Evolutionary conservation across 768 basidiomycete genomes (phyloP).

Genomic region (Trametes meyenii): DNA sequence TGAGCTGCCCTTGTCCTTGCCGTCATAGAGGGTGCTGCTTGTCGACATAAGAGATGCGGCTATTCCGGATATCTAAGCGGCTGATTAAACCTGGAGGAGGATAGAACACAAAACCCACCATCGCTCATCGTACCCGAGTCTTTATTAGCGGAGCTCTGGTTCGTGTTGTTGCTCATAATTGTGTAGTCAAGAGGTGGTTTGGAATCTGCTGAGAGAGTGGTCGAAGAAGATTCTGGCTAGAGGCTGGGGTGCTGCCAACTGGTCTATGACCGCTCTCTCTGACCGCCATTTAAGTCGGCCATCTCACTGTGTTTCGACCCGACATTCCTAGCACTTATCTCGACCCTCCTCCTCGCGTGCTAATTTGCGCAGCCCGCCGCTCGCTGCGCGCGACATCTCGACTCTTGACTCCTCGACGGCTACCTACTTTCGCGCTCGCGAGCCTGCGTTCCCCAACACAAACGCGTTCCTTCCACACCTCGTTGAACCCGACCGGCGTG

Average conservation of each 20-base stretch:
- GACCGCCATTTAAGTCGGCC: background rate
- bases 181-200: background rate
- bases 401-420: no score
- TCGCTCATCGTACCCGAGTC: background rate
- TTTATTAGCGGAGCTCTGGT: background rate
- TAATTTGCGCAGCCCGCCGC: background rate
- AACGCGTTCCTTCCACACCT: no score
- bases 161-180: slow-evolving; percentile 5
- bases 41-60: slow-evolving; percentile 5
- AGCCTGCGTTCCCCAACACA: no score
- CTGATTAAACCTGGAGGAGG: no score
- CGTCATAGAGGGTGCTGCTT: slow-evolving; percentile 7
- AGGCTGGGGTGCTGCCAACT: background rate
- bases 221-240: background rate
- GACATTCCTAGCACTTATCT: background rate
- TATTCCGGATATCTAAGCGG: background rate
- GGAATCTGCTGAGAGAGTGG: no score
- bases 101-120: background rate
- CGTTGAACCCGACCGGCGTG: no score
- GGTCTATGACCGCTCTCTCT: no score
- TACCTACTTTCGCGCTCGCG: no score
- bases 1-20: background rate
- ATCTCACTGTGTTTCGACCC: background rate
- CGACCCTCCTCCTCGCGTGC: background rate
- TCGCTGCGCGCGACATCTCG: background rate